phyloP scores from a whole-genome alignment of 257 asterid species.

The Knoxia roxburghii region DNA sequence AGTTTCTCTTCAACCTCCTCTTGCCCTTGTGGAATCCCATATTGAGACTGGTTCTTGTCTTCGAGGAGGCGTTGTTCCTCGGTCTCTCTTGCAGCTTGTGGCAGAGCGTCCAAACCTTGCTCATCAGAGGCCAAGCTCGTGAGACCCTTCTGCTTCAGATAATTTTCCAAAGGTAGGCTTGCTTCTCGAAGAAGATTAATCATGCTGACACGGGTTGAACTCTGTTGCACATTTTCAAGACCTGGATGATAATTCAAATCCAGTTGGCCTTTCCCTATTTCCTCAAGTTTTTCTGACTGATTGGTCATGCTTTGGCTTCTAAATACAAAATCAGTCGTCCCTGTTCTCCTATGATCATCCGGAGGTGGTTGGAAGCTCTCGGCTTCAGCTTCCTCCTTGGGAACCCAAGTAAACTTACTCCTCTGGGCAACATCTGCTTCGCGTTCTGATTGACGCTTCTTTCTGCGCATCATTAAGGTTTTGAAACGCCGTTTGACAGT shows the following conservation, averaged over 20 bases:
- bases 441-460: conserved; percentile 89
- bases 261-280: conserved; percentile 38
- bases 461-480: conserved; percentile 96
- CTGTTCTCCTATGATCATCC: conserved; percentile 33
- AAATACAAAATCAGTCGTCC: conserved; percentile 30
- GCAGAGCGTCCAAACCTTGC: conserved; percentile 29
- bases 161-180: conserved; percentile 69
- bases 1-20: conserved; percentile 36
- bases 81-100: conserved; percentile 31
- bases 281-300: conserved; percentile 40
- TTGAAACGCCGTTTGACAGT: conserved; percentile 91
- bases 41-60: conserved; percentile 27
- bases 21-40: conserved; percentile 29
- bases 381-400: conserved; percentile 66
- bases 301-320: conserved; percentile 27
- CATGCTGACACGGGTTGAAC: conserved; percentile 58
- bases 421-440: conserved; percentile 79
- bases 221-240: conserved; percentile 29
- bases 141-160: conserved; percentile 80
- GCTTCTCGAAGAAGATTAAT: conserved; percentile 79
- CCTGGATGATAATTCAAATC: conserved; percentile 70
- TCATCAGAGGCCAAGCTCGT: conserved; percentile 62
- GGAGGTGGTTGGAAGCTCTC: conserved; percentile 38
- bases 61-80: no score
- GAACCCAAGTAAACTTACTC: conserved; percentile 40